A percentile compares a stretch with the other conserved stretches of the same genome.
Conservation (phyloP, 2,329 filamentous ascomycete species). For the Zasmidium citrigriseum region DNA sequence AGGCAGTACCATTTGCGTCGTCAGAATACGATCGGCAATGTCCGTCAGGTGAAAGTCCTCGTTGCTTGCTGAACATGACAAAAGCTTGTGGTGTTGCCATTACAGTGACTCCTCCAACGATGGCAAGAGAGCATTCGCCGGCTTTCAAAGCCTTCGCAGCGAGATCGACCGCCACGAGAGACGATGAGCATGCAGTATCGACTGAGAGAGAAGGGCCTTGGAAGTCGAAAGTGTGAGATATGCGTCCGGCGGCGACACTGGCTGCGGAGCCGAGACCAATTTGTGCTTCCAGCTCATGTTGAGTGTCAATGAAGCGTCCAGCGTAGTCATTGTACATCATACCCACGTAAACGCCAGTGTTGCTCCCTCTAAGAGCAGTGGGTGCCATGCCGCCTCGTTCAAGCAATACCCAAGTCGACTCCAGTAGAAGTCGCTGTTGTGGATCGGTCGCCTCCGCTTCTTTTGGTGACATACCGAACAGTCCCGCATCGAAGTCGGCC, state of each 20-base stretch:
- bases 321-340: conserved; percentile 42
- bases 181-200: conserved; percentile 50
- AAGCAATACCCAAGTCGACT: conserved; percentile 9
- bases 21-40: conserved; percentile 30
- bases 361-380: conserved; percentile 22
- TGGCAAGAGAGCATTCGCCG: conserved; percentile 25
- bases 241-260: conserved; percentile 18
- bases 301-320: conserved; percentile 31
- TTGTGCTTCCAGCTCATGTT: conserved; percentile 38
- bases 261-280: conserved; percentile 30
- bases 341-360: conserved; percentile 43
- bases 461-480: conserved; percentile 21
- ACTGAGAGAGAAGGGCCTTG: conserved; percentile 46
- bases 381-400: conserved; percentile 24
- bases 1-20: conserved; percentile 51
- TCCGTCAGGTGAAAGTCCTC: conserved; percentile 34
- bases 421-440: conserved; percentile 22
- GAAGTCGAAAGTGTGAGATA: conserved; percentile 47
- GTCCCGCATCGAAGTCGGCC: conserved; percentile 17
- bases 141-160: conserved; percentile 32
- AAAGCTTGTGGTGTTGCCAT: conserved; percentile 1
- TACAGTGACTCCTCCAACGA: conserved; percentile 30
- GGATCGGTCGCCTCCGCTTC: conserved; percentile 26
- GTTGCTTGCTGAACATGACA: conserved; percentile 1
- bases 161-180: conserved; percentile 38